These are phyloP conservation scores for Forsythia viridissima DNA, from an alignment of 257 asterid species.

Conservation along the genomic window DNA sequence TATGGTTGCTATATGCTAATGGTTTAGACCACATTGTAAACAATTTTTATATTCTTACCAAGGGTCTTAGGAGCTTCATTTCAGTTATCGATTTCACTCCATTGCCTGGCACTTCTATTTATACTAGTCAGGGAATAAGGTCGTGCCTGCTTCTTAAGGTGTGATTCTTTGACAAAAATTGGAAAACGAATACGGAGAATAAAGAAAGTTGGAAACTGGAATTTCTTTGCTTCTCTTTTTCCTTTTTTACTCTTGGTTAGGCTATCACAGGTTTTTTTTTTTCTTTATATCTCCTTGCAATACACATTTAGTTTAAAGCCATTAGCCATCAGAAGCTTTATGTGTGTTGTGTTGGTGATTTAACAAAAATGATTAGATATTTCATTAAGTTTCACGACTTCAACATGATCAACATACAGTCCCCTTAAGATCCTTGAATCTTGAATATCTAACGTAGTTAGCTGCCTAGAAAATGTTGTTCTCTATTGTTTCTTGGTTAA, in stretches of 20 bases:
- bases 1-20: background rate
- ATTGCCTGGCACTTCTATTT: background rate
- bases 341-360: no score
- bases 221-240: no score
- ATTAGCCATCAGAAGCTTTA: no score
- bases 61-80: background rate
- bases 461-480: background rate
- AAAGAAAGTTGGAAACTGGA: background rate
- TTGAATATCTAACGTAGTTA: background rate
- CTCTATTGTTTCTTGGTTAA: background rate
- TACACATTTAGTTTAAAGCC: no score
- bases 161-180: background rate
- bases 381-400: no score
- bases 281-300: no score
- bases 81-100: background rate
- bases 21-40: background rate
- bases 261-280: no score
- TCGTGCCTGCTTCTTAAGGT: background rate
- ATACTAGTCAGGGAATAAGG: background rate
- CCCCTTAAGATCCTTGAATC: no score
- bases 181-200: background rate
- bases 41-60: background rate
- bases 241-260: no score
- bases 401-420: no score
- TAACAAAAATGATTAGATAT: no score